Conservation (phyloP, 768 basidiomycete species). For the Tricholoma bakamatsutake region DNA sequence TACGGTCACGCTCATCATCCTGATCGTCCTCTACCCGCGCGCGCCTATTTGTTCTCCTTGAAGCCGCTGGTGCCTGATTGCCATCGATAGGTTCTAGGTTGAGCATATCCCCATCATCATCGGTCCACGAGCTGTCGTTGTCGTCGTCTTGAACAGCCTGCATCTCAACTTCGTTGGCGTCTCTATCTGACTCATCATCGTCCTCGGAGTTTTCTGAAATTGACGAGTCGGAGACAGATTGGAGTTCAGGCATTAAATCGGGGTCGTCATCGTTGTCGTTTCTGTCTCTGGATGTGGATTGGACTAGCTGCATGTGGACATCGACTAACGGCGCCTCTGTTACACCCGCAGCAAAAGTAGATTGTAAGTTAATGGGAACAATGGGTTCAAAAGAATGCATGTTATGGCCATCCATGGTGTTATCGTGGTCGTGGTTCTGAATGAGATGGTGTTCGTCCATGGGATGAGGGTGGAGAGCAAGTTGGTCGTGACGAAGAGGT, state of each 20-base stretch:
- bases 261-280: slow-evolving; percentile 22
- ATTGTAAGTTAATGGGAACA: neutral
- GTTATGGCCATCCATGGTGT: neutral
- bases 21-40: slow-evolving; percentile 57
- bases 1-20: slow-evolving; percentile 54
- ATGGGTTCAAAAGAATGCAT: slow-evolving; percentile 4
- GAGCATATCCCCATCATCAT: slow-evolving; percentile 25
- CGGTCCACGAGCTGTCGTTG: slow-evolving; percentile 20
- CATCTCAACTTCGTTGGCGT: slow-evolving; percentile 26
- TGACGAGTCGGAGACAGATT: slow-evolving; percentile 29
- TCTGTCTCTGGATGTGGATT: neutral
- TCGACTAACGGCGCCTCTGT: neutral
- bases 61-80: slow-evolving; percentile 1
- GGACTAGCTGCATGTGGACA: neutral
- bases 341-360: neutral
- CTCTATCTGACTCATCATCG: slow-evolving; percentile 21
- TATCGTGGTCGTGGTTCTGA: neutral
- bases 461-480: neutral
- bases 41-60: slow-evolving; percentile 33
- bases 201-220: slow-evolving; percentile 19
- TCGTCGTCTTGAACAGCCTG: slow-evolving; percentile 27
- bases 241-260: slow-evolving; percentile 37
- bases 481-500: neutral
- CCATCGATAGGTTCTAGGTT: slow-evolving; percentile 21
- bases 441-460: slow-evolving; percentile 1